Conservation (phyloP, 192 early-diverging fungal genomes). For the Coemansia sp. region DNA sequence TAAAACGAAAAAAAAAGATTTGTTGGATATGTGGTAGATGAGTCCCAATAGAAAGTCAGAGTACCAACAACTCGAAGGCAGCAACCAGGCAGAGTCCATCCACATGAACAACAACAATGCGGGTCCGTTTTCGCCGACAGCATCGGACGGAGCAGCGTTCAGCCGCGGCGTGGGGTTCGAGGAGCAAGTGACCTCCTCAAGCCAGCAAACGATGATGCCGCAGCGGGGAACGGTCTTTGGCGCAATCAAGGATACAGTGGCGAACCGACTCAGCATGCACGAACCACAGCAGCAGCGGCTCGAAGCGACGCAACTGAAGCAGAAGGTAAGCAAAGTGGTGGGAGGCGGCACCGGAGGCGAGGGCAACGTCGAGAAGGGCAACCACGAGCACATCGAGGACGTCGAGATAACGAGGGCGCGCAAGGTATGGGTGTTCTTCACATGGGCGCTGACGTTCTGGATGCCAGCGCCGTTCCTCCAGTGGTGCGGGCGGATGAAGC, state of each 20-base stretch:
- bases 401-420: slow-evolving; percentile 34
- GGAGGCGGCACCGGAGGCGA: slow-evolving; percentile 41
- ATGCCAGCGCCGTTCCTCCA: slow-evolving; percentile 34
- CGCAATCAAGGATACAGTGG: slow-evolving; percentile 25
- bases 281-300: neutral
- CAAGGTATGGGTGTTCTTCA: slow-evolving; percentile 34
- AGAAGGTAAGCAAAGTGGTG: slow-evolving; percentile 5
- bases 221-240: slow-evolving; percentile 22
- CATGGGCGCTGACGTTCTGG: slow-evolving; percentile 37
- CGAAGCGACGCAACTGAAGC: slow-evolving; percentile 7
- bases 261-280: slow-evolving; percentile 2
- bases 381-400: slow-evolving; percentile 46
- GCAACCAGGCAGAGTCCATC: slow-evolving; percentile 16
- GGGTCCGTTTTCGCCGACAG: slow-evolving; percentile 14
- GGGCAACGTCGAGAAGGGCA: slow-evolving; percentile 47
- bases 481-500: slow-evolving; percentile 67
- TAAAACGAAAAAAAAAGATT: no score
- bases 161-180: slow-evolving; percentile 49
- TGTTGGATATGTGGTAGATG: slow-evolving; percentile 6
- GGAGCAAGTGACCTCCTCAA: neutral
- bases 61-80: slow-evolving; percentile 34
- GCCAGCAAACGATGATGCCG: slow-evolving; percentile 2
- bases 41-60: slow-evolving; percentile 31
- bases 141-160: slow-evolving; percentile 21
- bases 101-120: slow-evolving; percentile 11